These are phyloP conservation scores for Lipomyces orientalis DNA, from an alignment of 805 yeast species.

Conservation along the genomic window DNA sequence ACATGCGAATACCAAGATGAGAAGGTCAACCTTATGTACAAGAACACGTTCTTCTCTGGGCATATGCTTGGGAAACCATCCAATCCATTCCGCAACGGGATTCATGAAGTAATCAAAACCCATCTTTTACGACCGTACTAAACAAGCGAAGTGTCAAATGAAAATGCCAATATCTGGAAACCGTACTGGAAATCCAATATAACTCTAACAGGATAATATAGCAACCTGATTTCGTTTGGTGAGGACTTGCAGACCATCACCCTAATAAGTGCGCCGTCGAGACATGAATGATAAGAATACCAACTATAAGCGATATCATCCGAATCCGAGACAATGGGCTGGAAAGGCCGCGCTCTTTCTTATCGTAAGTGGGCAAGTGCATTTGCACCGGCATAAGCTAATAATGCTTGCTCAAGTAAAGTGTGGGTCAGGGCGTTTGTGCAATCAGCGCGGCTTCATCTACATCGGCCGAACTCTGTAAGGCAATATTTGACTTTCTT, in stretches of 20 bases:
- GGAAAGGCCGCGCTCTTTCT: neutral
- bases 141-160: neutral
- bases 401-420: too few relatives aligned
- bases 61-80: constrained; percentile 34
- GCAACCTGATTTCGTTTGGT: neutral
- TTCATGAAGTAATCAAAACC: constrained; percentile 33
- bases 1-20: constrained; percentile 32
- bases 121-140: constrained; percentile 11
- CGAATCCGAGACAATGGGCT: neutral
- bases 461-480: too few relatives aligned
- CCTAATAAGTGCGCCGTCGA: neutral
- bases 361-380: neutral
- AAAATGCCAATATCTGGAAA: neutral
- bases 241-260: neutral
- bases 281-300: neutral
- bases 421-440: too few relatives aligned
- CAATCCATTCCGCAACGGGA: constrained; percentile 34
- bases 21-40: constrained; percentile 33
- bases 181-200: neutral
- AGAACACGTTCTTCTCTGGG: constrained; percentile 37
- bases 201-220: neutral
- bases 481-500: too few relatives aligned
- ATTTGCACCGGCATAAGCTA: too few relatives aligned
- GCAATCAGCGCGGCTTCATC: too few relatives aligned
- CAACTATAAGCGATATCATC: neutral